Conservation (phyloP, 2,329 filamentous ascomycete species). For the Aspergillus flavus region DNA sequence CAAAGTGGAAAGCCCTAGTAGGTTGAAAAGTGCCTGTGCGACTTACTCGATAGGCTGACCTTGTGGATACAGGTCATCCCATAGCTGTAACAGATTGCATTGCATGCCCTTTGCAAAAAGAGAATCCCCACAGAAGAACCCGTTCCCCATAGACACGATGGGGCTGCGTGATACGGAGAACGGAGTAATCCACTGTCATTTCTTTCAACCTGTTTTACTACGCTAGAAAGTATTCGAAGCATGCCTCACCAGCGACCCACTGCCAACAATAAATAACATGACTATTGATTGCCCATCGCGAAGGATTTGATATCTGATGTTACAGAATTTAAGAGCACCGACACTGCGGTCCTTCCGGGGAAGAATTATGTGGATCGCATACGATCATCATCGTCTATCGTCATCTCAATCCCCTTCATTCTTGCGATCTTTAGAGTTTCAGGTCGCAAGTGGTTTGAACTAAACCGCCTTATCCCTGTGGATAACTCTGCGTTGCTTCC, state of each 20-base stretch:
- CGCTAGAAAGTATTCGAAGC: conserved; percentile 13
- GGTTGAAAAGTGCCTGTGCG: conserved; percentile 1
- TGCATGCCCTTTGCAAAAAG: background rate
- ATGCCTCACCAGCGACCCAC: conserved; percentile 15
- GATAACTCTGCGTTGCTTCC: background rate
- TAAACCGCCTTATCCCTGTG: conserved; percentile 18
- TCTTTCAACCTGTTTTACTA: background rate
- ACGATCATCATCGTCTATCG: conserved; percentile 14
- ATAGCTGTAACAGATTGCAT: conserved; percentile 14
- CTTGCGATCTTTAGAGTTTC: conserved; percentile 3
- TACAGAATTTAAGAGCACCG: conserved; percentile 24
- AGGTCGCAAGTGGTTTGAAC: background rate
- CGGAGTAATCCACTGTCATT: conserved; percentile 12
- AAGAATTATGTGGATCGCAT: conserved; percentile 29
- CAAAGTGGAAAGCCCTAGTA: background rate
- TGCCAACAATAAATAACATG: background rate
- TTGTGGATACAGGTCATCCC: conserved; percentile 8
- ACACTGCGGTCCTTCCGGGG: conserved; percentile 29
- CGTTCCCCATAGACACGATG: conserved; percentile 12
- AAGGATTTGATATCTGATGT: conserved; percentile 11
- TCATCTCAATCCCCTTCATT: conserved; percentile 22
- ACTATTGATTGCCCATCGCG: conserved; percentile 11
- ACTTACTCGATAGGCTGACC: conserved; percentile 2
- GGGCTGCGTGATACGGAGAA: conserved; percentile 12
- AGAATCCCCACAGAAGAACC: conserved; percentile 21